Base-by-base conservation (phyloP, 192 early-diverging fungal species). In the Spinellus fusiger region DNA sequence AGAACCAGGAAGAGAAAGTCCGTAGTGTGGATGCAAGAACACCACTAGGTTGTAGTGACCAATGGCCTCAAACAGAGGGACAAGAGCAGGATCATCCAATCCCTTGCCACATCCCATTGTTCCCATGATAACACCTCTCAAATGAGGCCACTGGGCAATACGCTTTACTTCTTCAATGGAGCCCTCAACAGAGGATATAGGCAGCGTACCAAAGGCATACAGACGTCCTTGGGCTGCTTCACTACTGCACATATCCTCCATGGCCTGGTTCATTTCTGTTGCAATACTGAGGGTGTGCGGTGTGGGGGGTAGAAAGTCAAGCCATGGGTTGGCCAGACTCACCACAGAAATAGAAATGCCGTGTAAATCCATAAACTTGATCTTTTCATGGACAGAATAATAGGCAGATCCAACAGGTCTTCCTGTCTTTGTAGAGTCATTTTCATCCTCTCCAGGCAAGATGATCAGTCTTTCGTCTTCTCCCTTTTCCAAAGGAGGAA, bases 21-120 rank as follows among this genome's bases (percentile, higher is more conserved):
- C 71, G 31, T 73, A 76, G 46, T 73, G 71, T 15, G 71, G 71
- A 34, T 73, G 71, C 29, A 73, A 22, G 56, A 73, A 73, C 3
- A 73, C 20, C 37, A 67, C 52, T 22, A 77, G 34, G 4, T 38
- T 23, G 22, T 38, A 33, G 16, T 69, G 47, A 13, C 13, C 74
- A 33, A 54, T 68, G 7, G 31, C 34, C 28, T 48, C 64, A 65
- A 68, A 73, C n/a, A 73, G 31, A 18, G 71, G 71, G 20, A 70
- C 59, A 18, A 77, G 56, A 5, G 62, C 74, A 2, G 71, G 74
- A 51, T 73, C 71, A 54, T 73, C 71, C 1, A 73, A 55, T 5
- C 71, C 71, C 57, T 76, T 75, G 12, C 71, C 71, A 26, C 31
- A 33, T 13, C 71, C 71, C 15, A 40, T 27, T 28, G 71, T 73